phyloP scores from a whole-genome alignment of 2,329 filamentous ascomycete species.

The Blastomyces emzantsi region DNA sequence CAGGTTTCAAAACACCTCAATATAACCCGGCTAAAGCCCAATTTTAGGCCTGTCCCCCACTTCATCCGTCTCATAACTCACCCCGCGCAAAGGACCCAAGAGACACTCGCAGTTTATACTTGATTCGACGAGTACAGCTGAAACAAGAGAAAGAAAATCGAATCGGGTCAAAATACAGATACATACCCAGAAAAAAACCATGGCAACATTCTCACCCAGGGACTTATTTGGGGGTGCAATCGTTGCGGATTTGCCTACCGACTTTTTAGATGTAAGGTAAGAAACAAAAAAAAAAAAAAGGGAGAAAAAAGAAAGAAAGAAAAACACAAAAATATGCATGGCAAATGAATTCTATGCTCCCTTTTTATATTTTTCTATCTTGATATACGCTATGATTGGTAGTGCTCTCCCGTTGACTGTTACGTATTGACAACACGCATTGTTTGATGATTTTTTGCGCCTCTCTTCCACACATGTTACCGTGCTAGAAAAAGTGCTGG shows the following conservation, averaged over 20 bases:
- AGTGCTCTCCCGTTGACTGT: neutral
- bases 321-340: neutral
- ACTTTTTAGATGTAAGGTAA: slow-evolving; percentile 21
- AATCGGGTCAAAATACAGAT: neutral
- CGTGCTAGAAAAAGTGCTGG: neutral
- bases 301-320: neutral
- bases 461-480: neutral
- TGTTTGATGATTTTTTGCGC: neutral
- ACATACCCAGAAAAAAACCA: neutral
- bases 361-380: neutral
- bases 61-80: neutral
- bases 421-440: neutral
- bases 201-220: slow-evolving; percentile 9
- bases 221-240: slow-evolving; percentile 23
- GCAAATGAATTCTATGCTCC: neutral
- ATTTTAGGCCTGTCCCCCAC: neutral
- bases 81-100: neutral
- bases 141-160: neutral
- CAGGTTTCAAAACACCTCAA: neutral
- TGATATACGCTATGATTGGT: neutral
- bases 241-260: slow-evolving; percentile 17
- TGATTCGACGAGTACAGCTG: neutral
- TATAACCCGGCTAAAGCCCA: neutral
- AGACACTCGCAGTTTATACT: neutral
- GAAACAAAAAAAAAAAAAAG: neutral